Base-by-base conservation (phyloP, 371 early-diverging fungal species). In the Dipsacomyces acuminosporus region DNA sequence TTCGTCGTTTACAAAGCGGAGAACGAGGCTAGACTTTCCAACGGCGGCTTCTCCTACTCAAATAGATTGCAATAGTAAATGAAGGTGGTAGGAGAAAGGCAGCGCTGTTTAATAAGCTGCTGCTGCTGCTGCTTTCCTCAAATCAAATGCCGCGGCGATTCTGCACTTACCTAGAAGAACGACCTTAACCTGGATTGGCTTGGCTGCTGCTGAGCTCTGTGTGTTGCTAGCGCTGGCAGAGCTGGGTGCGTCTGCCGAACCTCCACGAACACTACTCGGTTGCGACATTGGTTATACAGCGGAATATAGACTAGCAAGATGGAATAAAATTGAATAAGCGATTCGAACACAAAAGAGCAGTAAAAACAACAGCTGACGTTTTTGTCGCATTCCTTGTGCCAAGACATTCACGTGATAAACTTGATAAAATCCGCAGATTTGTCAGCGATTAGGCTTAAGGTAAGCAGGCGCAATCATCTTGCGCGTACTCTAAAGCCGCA, bases 1-100 rank as follows among this genome's bases (percentile, higher is more conserved):
- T 74, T 94, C 92, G 75, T 92, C 92, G 73, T 94, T 94, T 45
- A 96, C 96, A 74, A 96, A 96, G 36, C 98, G 89, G 61, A 92
- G 82, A 21, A 96, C 97, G 54, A 91, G 79, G 74, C 89, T 91
- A 48, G 90, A 89, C 73, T 90, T 90, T 56, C 91, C 91, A 35
- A 90, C 91, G 26, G 91, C 91, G 15, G 91, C 85, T 63, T 90
- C 91, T 51, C 91, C 91, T 72, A 72, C 36, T 54, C 13, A 13
- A 49, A 18, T 8, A 22, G 8, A 17, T 22, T 8, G 8, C 22
- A 42, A 42, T 42, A 17, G 9, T 25, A 41, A 23, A 40, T 36
- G 14, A 6, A 9, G 15, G 34, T 6, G 36, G 50, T 25, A n/a
- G n/a, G n/a, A n/a, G n/a, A 9, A 9, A 8, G 9, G 8, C 22